Base-by-base conservation (phyloP, 2,329 filamentous ascomycete species). In the Rutstroemia sydowiana region DNA sequence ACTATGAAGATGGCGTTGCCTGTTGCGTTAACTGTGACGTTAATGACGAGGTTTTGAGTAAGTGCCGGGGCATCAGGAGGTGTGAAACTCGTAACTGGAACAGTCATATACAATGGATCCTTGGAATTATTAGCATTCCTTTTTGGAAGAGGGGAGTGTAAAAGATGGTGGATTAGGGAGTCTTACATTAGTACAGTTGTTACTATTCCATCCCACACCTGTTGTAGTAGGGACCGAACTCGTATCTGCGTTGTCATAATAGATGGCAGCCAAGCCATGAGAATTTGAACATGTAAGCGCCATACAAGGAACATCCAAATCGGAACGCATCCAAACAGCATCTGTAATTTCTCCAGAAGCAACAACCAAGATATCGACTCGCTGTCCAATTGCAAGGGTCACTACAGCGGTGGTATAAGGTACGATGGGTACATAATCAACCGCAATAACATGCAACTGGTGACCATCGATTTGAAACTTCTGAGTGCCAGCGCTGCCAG, bases 291-390 rank as follows among this genome's bases (percentile, higher is more conserved):
- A 63, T 2, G 37, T 37, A 20, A 71, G 59, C 5, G 75, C 74
- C 48, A 51, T 51, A 69, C 78, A 80, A 4, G 61, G 57, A 2
- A 65, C 68, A 32, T 60, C 58, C 5, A 81, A 65, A 61, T 74
- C 77, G 51, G 75, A 71, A 39, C 80, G 75, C 71, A 85, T 78
- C 78, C 78, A 84, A 60, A 77, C 81, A 2, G 76, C 68, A n/a
- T 70, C 67, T 8, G 68, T 68, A 1, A 70, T 58, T n/a, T 68
- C 63, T 3, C 70, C 73, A 49, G 75, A 62, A n/a, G 75, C 76
- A 20, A 68, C 73, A 51, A 81, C 74, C 5, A 77, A 56, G 63
- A 65, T 55, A 53, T 65, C 63, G 53, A 62, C 67, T 51, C 70
- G 65, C 59, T 83, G 79, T 39, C 76, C 78, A 45, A 75, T 73